A percentile compares a stretch with the other conserved stretches of the same genome.
Evolutionary conservation across 1,284 basidiomycete species (phyloP).

Genomic region (Athelia psychrophila): DNA sequence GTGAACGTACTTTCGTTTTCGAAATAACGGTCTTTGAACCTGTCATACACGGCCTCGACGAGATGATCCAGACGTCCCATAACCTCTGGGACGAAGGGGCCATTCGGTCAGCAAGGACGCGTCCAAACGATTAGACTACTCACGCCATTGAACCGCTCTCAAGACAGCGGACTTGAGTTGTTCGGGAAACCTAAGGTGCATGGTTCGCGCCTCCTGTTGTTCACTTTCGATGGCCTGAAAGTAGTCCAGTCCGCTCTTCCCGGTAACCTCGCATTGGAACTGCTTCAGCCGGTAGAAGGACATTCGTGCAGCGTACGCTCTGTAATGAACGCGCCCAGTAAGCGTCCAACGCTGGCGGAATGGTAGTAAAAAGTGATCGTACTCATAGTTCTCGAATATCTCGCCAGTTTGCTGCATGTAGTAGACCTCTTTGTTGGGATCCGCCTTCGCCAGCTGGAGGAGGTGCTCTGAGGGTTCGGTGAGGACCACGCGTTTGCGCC

Average conservation of each 20-base stretch:
- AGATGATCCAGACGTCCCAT: slow-evolving; percentile 94
- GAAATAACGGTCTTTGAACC: slow-evolving; percentile 95
- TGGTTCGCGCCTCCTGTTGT: slow-evolving; percentile 80
- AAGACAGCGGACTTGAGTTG: slow-evolving; percentile 91
- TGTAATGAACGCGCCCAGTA: slow-evolving; percentile 30
- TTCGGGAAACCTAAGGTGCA: slow-evolving; percentile 91
- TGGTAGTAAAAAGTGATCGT: slow-evolving; percentile 34
- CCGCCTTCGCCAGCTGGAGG: slow-evolving; percentile 57
- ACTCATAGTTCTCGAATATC: slow-evolving; percentile 95
- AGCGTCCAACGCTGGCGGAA: slow-evolving; percentile 17
- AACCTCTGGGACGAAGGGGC: slow-evolving; percentile 68
- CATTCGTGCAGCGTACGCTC: slow-evolving; percentile 87
- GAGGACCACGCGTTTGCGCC: slow-evolving; percentile 88
- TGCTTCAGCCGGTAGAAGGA: slow-evolving; percentile 92
- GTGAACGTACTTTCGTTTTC: slow-evolving; percentile 76
- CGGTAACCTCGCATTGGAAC: slow-evolving; percentile 94
- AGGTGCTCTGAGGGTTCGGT: slow-evolving; percentile 72
- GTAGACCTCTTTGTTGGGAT: slow-evolving; percentile 77
- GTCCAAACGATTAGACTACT: slow-evolving; percentile 36
- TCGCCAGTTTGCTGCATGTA: slow-evolving; percentile 92
- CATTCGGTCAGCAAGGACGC: slow-evolving; percentile 9
- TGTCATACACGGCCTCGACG: slow-evolving; percentile 91
- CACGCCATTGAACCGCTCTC: slow-evolving; percentile 93
- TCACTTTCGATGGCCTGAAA: slow-evolving; percentile 94
- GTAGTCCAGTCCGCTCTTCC: slow-evolving; percentile 91